Conservation (phyloP, 2,329 filamentous ascomycete species). For the Colletotrichum scovillei region DNA sequence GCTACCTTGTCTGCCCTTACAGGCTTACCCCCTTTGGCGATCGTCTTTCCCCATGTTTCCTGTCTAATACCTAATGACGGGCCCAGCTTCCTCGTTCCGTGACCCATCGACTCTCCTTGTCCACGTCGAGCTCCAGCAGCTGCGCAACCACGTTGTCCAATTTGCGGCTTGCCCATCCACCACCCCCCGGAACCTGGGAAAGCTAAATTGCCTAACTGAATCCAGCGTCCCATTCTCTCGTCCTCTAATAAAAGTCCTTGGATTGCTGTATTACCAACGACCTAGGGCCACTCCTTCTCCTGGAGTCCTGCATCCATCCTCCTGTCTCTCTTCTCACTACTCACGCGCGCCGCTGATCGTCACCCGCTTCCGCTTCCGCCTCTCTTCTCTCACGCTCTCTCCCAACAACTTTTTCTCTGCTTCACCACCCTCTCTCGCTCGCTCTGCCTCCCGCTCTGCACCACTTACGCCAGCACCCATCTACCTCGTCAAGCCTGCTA, state of each 20-base stretch:
- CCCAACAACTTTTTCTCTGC: slow-evolving; percentile 28
- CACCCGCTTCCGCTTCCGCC: slow-evolving; percentile 4
- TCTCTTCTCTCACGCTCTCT: slow-evolving; percentile 6
- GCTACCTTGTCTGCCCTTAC: background rate
- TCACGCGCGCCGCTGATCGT: slow-evolving; percentile 31
- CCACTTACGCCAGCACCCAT: slow-evolving; percentile 3
- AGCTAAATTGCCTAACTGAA: slow-evolving; percentile 34
- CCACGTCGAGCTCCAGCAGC: slow-evolving; percentile 10
- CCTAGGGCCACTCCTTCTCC: slow-evolving; percentile 13
- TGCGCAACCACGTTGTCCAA: slow-evolving; percentile 21
- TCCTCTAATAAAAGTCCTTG: slow-evolving; percentile 35
- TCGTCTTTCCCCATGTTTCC: slow-evolving; percentile 25
- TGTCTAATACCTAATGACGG: slow-evolving; percentile 9
- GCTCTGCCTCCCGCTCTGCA: background rate
- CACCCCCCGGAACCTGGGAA: slow-evolving; percentile 23
- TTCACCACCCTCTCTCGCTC: background rate
- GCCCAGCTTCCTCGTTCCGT: background rate
- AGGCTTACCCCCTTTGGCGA: background rate
- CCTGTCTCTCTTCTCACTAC: background rate
- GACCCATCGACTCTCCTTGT: background rate
- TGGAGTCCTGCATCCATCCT: background rate
- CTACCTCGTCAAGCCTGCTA: background rate
- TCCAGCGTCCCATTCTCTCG: slow-evolving; percentile 15
- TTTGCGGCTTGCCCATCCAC: slow-evolving; percentile 10
- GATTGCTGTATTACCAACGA: slow-evolving; percentile 33